Conservation (phyloP, 805 yeast genomes). For the Lachancea kluyveri region DNA sequence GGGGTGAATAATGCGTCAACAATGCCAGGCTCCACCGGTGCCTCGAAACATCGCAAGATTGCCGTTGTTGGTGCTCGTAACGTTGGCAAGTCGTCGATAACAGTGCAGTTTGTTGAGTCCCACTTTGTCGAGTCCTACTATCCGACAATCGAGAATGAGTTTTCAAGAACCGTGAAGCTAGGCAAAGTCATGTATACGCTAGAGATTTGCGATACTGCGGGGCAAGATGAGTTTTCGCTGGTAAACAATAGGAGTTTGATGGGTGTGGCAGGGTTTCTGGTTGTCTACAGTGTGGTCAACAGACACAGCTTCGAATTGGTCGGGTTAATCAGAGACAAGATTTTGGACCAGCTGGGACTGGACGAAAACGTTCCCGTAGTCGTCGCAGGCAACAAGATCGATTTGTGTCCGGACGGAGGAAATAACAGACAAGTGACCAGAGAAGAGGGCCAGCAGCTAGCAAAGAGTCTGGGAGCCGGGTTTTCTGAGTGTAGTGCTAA, state of each 20-base stretch:
- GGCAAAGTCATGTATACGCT: conserved; percentile 72
- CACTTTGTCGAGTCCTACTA: conserved; percentile 85
- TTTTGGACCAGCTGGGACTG: conserved; percentile 61
- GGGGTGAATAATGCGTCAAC: too few species aligned
- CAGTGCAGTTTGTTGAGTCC: conserved; percentile 79
- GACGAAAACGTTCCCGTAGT: conserved; percentile 71
- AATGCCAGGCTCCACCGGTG: too few species aligned
- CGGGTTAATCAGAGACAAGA: conserved; percentile 73
- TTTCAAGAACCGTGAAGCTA: conserved; percentile 60
- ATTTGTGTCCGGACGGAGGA: conserved; percentile 12
- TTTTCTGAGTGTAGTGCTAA: conserved; percentile 27
- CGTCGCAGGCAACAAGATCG: conserved; percentile 40
- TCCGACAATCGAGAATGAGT: conserved; percentile 87
- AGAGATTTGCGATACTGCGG: conserved; percentile 88
- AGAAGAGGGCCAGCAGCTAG: conserved; percentile 18
- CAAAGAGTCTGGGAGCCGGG: conserved; percentile 13
- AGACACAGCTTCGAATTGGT: conserved; percentile 72
- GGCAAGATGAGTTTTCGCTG: conserved; percentile 83
- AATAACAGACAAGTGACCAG: conserved; percentile 10
- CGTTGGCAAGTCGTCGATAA: conserved; percentile 82
- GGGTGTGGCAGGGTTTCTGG: conserved; percentile 76
- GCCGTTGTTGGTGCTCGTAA: conserved; percentile 86
- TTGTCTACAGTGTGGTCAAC: conserved; percentile 78
- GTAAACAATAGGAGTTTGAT: conserved; percentile 72
- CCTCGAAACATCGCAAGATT: conserved; percentile 43